These are phyloP conservation scores for Starmera pachycereana DNA, from an alignment of 805 yeast genomes.

Conservation along the genomic window DNA sequence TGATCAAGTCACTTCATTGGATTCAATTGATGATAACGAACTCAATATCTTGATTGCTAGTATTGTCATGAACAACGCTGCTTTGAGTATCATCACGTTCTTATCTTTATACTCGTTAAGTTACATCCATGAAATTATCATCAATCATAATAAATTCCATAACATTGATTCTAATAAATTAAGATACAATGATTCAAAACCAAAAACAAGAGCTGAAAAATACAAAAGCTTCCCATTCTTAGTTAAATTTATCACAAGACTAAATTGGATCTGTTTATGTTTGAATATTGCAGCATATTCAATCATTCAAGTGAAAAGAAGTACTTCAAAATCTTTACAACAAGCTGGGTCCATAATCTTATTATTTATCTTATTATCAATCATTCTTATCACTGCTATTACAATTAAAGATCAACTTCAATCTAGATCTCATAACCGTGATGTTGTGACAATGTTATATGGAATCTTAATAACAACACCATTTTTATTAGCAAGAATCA, in stretches of 20 bases:
- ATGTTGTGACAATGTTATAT: not conserved
- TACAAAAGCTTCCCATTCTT: not conserved
- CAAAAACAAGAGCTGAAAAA: not conserved
- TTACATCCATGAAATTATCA: not conserved
- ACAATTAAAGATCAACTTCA: not conserved
- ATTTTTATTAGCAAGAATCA: not conserved
- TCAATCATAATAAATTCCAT: not conserved
- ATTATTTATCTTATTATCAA: not conserved
- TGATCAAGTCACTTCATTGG: not conserved
- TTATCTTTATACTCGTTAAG: not conserved
- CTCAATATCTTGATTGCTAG: slow-evolving; percentile 1
- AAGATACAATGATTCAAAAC: not conserved
- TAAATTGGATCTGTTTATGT: not conserved
- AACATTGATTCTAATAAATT: not conserved
- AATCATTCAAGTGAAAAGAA: not conserved
- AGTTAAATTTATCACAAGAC: not conserved
- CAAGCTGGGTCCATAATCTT: not conserved
- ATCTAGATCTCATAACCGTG: not conserved
- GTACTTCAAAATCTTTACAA: not conserved
- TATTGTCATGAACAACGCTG: not conserved
- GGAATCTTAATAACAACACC: not conserved
- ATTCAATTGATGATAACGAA: not conserved
- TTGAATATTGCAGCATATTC: not conserved
- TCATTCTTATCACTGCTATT: not conserved
- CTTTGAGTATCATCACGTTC: slow-evolving; percentile 1